Conservation (phyloP, 169 alveolate species). For the Eimeria brunetti region DNA sequence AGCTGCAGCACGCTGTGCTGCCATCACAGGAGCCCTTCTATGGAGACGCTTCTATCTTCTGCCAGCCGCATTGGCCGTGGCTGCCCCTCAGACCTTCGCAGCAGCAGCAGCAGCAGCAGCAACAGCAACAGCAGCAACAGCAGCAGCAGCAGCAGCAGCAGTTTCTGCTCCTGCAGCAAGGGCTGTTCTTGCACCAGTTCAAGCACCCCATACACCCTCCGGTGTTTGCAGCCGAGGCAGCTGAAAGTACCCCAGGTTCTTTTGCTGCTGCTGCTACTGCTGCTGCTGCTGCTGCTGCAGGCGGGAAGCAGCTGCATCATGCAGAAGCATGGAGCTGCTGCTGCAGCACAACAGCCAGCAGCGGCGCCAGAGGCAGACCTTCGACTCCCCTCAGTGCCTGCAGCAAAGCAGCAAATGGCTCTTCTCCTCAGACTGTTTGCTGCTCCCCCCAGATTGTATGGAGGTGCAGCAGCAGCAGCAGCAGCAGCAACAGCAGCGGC, state of each 20-base stretch:
- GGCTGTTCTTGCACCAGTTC: neutral
- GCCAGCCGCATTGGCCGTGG: neutral
- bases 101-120: neutral
- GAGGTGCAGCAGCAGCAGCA: conserved; percentile 31
- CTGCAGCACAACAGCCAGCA: conserved; percentile 66
- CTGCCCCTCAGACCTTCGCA: neutral
- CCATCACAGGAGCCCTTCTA: neutral
- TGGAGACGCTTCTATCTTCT: neutral
- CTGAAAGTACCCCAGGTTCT: conserved; percentile 20
- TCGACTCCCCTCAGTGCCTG: conserved; percentile 1
- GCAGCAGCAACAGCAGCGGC: conserved; percentile 43
- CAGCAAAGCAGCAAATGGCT: neutral
- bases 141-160: conserved; percentile 13
- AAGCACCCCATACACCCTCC: neutral
- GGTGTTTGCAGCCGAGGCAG: conserved; percentile 4
- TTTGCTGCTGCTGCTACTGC: conserved; percentile 21
- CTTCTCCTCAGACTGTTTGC: conserved; percentile 24
- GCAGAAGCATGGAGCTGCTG: conserved; percentile 53
- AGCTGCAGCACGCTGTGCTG: neutral
- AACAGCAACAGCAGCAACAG: neutral
- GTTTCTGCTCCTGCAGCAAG: neutral
- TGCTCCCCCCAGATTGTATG: conserved; percentile 35
- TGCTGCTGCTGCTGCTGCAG: neutral
- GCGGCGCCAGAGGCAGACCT: conserved; percentile 1
- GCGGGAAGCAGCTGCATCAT: neutral